Percentiles rank a stretch among this genome's conserved stretches.
Conservation (phyloP, 1,284 basidiomycete genomes). For the Melanopsichium pennsylvanicum region DNA sequence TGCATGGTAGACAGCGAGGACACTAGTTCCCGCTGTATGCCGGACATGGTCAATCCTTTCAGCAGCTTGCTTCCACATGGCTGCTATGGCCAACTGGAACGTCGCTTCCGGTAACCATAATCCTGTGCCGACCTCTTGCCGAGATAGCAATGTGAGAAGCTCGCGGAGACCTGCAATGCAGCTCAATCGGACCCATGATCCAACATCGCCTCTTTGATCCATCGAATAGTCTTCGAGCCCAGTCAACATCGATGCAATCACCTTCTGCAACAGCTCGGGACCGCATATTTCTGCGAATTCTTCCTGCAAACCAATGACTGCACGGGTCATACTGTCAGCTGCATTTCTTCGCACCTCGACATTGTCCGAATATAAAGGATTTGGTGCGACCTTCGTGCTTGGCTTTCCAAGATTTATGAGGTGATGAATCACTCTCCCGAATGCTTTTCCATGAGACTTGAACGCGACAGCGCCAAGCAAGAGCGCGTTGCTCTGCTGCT, state of each 20-base stretch:
- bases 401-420: constrained; percentile 72
- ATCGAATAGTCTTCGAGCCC: constrained; percentile 88
- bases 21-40: constrained; percentile 74
- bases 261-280: background rate
- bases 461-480: constrained; percentile 80
- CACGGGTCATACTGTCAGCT: constrained; percentile 72
- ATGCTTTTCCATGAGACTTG: constrained; percentile 70
- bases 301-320: constrained; percentile 1
- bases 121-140: background rate
- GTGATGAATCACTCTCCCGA: constrained; percentile 71
- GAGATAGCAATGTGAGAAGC: constrained; percentile 71
- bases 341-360: constrained; percentile 78
- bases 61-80: constrained; percentile 84
- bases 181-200: constrained; percentile 89
- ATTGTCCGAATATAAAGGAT: constrained; percentile 35
- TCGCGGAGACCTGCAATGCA: constrained; percentile 73
- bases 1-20: constrained; percentile 24
- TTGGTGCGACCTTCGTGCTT: constrained; percentile 68
- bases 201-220: constrained; percentile 95
- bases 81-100: constrained; percentile 66
- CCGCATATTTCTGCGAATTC: background rate
- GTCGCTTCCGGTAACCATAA: constrained; percentile 3
- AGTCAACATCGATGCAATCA: constrained; percentile 62
- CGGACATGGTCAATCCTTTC: constrained; percentile 91
- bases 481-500: constrained; percentile 80